phyloP scores from a whole-genome alignment of 495 filamentous ascomycete species.

The Rhizodiscina lignyota region DNA sequence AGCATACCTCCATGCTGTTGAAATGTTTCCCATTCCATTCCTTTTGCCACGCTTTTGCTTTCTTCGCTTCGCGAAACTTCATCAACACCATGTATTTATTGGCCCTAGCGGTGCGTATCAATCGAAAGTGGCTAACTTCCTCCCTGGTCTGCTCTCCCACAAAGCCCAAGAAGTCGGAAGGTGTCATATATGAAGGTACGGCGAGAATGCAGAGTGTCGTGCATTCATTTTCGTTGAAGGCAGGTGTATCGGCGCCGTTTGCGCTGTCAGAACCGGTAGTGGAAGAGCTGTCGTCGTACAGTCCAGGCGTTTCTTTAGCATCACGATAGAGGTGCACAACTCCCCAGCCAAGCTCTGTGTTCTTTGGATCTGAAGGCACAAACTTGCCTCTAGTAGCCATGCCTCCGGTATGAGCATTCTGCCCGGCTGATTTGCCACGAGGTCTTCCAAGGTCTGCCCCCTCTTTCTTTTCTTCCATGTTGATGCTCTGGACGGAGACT shows the following conservation, averaged over 20 bases:
- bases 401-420: not conserved
- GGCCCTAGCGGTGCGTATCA: slow-evolving; percentile 75
- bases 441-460: slow-evolving; percentile 3
- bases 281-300: slow-evolving; percentile 22
- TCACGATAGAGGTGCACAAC: slow-evolving; percentile 91
- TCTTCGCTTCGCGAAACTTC: slow-evolving; percentile 68
- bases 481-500: slow-evolving; percentile 49
- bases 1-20: slow-evolving; percentile 75
- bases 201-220: slow-evolving; percentile 90
- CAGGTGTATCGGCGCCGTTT: slow-evolving; percentile 8
- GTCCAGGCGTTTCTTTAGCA: slow-evolving; percentile 49
- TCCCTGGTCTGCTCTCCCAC: slow-evolving; percentile 79
- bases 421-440: slow-evolving; percentile 10
- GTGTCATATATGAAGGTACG: slow-evolving; percentile 83
- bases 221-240: slow-evolving; percentile 43
- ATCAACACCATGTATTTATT: slow-evolving; percentile 96
- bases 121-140: slow-evolving; percentile 83
- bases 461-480: slow-evolving; percentile 33
- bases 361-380: slow-evolving; percentile 54
- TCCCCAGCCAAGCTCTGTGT: slow-evolving; percentile 77
- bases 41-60: slow-evolving; percentile 62
- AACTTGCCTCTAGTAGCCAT: slow-evolving; percentile 54
- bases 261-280: slow-evolving; percentile 12
- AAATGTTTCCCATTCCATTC: slow-evolving; percentile 93
- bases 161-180: slow-evolving; percentile 82